Percentiles rank a stretch among this genome's conserved stretches.
phyloP scores from a whole-genome alignment of 2,329 filamentous ascomycete genomes.

The Xylariales sp. region DNA sequence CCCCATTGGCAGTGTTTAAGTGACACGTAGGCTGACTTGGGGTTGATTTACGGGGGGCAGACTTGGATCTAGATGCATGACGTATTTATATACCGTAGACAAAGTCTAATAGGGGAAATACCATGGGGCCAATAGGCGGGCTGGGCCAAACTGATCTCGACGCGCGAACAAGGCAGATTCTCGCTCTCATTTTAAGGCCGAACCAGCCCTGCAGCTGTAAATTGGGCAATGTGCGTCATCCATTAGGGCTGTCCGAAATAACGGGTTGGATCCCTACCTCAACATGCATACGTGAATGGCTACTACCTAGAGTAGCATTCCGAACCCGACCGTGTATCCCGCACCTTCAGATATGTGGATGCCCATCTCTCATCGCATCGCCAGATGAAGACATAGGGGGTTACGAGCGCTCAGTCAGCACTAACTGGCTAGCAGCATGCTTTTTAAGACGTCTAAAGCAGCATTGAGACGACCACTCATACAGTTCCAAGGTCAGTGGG shows the following conservation, averaged over 20 bases:
- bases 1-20: too few species aligned
- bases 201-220: constrained; percentile 11
- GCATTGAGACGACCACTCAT: constrained; percentile 5
- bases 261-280: background rate
- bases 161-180: background rate
- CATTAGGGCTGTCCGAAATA: constrained; percentile 4
- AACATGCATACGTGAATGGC: background rate
- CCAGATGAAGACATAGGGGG: background rate
- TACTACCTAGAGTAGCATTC: constrained; percentile 20
- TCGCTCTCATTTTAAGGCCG: background rate
- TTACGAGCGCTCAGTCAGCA: background rate
- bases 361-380: constrained; percentile 2
- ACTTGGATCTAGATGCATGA: background rate
- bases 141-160: background rate
- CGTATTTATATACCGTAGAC: background rate
- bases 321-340: constrained; percentile 23
- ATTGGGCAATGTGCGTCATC: constrained; percentile 3
- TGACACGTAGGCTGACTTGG: background rate
- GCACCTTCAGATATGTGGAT: background rate
- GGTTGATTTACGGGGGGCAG: background rate
- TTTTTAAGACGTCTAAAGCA: constrained; percentile 24
- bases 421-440: constrained; percentile 13
- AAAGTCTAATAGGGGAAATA: constrained; percentile 23
- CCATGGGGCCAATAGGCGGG: constrained; percentile 23
- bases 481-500: constrained; percentile 9